Conservation (phyloP, 2,329 filamentous ascomycete genomes). For the Cytospora paraplurivora region DNA sequence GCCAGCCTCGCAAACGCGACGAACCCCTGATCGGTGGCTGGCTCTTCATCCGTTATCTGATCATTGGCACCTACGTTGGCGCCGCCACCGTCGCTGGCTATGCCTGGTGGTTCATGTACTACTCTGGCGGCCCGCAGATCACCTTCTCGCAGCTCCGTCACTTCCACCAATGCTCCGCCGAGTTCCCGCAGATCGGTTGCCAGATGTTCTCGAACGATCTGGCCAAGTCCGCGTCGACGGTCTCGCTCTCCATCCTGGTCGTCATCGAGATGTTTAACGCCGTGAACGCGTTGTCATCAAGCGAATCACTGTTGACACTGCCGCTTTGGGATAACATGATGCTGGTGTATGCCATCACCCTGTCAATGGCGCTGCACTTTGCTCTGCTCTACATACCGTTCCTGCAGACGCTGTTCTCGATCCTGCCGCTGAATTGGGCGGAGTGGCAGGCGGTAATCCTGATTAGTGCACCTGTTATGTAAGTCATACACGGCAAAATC, state of each 20-base stretch:
- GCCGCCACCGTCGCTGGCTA: conserved; percentile 94
- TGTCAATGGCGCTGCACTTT: conserved; percentile 96
- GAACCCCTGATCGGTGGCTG: conserved; percentile 91
- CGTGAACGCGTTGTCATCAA: conserved; percentile 95
- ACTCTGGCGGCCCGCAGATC: conserved; percentile 86
- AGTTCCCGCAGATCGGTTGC: conserved; percentile 89
- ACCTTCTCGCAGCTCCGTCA: conserved; percentile 84
- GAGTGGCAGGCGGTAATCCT: conserved; percentile 92
- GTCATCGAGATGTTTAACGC: conserved; percentile 99
- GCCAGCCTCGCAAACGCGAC: conserved; percentile 86
- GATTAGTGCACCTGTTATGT: conserved; percentile 92
- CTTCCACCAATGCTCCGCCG: conserved; percentile 88
- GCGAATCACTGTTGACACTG: conserved; percentile 88
- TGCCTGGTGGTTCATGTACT: conserved; percentile 99
- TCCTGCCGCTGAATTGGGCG: conserved; percentile 78
- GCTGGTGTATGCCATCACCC: conserved; percentile 88
- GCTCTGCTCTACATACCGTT: conserved; percentile 89
- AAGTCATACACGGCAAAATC: conserved; percentile 47
- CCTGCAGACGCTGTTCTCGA: conserved; percentile 86
- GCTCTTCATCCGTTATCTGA: conserved; percentile 96
- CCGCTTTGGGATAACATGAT: conserved; percentile 99
- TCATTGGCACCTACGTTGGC: conserved; percentile 94
- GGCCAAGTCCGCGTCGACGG: conserved; percentile 87
- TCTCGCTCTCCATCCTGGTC: conserved; percentile 88
- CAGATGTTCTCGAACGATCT: conserved; percentile 85